Percentiles rank a stretch among this genome's conserved stretches.
These are phyloP conservation scores for Trypanosoma caninum DNA, from an alignment of 208 protist genomes.

Conservation along the genomic window DNA sequence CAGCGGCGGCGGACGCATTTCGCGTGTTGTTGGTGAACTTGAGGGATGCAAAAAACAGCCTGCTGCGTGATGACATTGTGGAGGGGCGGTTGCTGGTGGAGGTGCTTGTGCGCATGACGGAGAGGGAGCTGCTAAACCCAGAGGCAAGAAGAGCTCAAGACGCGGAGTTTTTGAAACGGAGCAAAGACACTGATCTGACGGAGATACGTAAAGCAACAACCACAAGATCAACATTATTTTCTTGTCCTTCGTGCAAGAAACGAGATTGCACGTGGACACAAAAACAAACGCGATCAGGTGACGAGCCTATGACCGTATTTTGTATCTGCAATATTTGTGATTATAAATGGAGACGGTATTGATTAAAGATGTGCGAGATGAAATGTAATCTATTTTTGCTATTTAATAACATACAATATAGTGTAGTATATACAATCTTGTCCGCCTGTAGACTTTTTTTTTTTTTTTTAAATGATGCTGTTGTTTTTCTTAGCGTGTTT, in stretches of 20 bases:
- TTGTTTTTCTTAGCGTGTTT: no score
- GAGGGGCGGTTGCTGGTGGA: constrained; percentile 65
- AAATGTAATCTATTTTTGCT: background rate
- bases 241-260: constrained; percentile 81
- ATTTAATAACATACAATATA: no score
- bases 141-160: constrained; percentile 62
- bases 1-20: constrained; percentile 56
- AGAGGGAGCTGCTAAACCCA: constrained; percentile 78
- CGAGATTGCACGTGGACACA: constrained; percentile 90
- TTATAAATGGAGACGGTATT: constrained; percentile 67
- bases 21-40: constrained; percentile 65
- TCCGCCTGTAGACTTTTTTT: background rate
- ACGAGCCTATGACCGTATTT: constrained; percentile 98
- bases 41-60: constrained; percentile 64
- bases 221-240: constrained; percentile 81
- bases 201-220: constrained; percentile 66
- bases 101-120: constrained; percentile 59
- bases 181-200: constrained; percentile 76
- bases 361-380: background rate
- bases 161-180: constrained; percentile 56
- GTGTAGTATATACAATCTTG: no score
- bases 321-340: constrained; percentile 93
- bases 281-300: constrained; percentile 95
- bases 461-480: background rate
- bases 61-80: constrained; percentile 52